phyloP scores from a whole-genome alignment of 2,329 filamentous ascomycete genomes.

The Fusarium xyrophilum region DNA sequence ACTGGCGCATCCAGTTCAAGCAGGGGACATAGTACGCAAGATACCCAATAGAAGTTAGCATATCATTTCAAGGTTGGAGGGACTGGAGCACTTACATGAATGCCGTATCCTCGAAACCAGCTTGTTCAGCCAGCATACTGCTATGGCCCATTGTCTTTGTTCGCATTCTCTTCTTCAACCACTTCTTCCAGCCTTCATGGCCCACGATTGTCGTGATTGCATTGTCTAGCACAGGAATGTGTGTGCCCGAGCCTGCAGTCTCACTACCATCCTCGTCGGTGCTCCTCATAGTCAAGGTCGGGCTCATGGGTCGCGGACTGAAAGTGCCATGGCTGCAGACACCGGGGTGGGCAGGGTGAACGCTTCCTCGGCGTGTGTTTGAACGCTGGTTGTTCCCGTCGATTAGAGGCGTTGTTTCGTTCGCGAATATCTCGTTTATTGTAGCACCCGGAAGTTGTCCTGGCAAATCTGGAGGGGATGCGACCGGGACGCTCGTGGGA shows the following conservation, averaged over 20 bases:
- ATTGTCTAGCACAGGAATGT: constrained; percentile 49
- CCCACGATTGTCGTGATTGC: constrained; percentile 49
- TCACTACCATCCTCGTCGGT: constrained; percentile 45
- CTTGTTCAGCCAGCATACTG: constrained; percentile 71
- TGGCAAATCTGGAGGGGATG: constrained; percentile 35
- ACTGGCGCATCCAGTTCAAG: constrained; percentile 88
- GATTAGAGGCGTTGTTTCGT: constrained; percentile 62
- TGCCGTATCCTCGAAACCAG: constrained; percentile 75
- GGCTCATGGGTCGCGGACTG: constrained; percentile 68
- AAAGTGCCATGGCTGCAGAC: constrained; percentile 78
- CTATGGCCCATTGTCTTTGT: constrained; percentile 77
- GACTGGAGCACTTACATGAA: constrained; percentile 67
- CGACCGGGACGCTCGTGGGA: constrained; percentile 23
- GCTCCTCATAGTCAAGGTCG: constrained; percentile 47
- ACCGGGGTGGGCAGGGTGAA: constrained; percentile 52
- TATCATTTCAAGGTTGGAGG: not conserved
- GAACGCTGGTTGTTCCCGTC: constrained; percentile 37
- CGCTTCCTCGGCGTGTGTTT: constrained; percentile 28
- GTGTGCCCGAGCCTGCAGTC: constrained; percentile 44
- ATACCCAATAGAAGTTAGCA: constrained; percentile 64
- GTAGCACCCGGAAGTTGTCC: constrained; percentile 34
- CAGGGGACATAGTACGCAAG: constrained; percentile 92
- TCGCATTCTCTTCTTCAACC: constrained; percentile 59
- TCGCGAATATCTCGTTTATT: constrained; percentile 36
- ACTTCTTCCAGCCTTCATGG: constrained; percentile 55